Base-by-base conservation (phyloP, 306 rosid genomes). In the Sophora flavescens region DNA sequence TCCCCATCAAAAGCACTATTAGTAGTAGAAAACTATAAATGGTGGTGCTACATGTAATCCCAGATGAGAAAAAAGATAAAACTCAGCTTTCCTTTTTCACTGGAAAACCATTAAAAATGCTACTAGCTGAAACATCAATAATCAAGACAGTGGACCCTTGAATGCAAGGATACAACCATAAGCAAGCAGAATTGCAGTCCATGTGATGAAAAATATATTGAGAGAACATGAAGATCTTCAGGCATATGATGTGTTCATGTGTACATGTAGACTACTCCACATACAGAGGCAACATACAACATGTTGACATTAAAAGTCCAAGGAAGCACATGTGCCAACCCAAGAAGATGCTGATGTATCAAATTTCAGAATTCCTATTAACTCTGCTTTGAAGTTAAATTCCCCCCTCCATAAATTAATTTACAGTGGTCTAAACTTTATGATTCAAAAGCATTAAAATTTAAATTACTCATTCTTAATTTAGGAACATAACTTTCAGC, bases 171-270 rank as follows among this genome's bases (percentile, higher is more conserved):
- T 16, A 88, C 74, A 72, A 50, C 75, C 89, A 89, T 79, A 92
- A 60, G 80, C 71, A 75, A 93, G 92, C 39, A 93, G 97, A 84
- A 93, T 58, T 51, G 80, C 84, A 26, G 96, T 89, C 98, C 98
- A 93, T 72, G 93, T 83, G 80, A 93, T 87, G 91, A 93, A 91
- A 83, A 91, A 89, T 10, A 93, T 82, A 81, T 93, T 93, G 80
- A 93, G 91, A 66, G 80, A 28, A 66, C 98, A 93, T 6, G 89
- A 81, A 48, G 73, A 16, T 22, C 22, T 22, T 75, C 78, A 77
- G 61, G 83, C 93, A 59, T 88, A 82, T 51, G 87, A 70, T 28
- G 58, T 63, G 82, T 89, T 89, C 89, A 91, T 74, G 64, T 80
- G 82, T 89, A 91, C 89, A 91, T 74, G 64, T 80, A 78, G 45